These are phyloP conservation scores for Backusella liffmaniae DNA, from an alignment of 192 early-diverging fungal genomes.

Conservation along the genomic window DNA sequence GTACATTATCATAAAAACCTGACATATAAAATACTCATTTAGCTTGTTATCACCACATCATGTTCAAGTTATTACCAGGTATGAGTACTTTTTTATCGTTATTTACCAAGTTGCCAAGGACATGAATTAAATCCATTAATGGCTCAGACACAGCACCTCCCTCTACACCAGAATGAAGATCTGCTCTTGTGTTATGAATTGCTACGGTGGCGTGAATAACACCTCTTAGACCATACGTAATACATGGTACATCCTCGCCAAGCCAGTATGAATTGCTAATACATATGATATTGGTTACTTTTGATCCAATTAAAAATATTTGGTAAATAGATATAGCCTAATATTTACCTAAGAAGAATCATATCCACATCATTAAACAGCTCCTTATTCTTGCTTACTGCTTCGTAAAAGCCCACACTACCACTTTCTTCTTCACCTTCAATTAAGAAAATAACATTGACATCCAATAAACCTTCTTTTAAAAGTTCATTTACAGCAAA, in stretches of 20 bases:
- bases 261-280: slow-evolving; percentile 77
- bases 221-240: slow-evolving; percentile 79
- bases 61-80: slow-evolving; percentile 44
- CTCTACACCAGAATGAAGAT: slow-evolving; percentile 75
- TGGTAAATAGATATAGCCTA: not conserved
- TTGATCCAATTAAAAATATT: slow-evolving; percentile 27
- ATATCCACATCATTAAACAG: slow-evolving; percentile 54
- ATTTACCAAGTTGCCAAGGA: slow-evolving; percentile 55
- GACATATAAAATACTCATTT: not conserved
- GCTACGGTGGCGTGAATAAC: slow-evolving; percentile 64
- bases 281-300: not conserved
- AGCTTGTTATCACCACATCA: not conserved
- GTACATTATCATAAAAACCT: slow-evolving; percentile 67
- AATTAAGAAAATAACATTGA: slow-evolving; percentile 72
- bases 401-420: slow-evolving; percentile 64
- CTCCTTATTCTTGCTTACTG: slow-evolving; percentile 50
- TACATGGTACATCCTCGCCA: slow-evolving; percentile 70
- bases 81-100: slow-evolving; percentile 57
- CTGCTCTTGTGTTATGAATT: slow-evolving; percentile 48
- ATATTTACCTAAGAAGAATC: slow-evolving; percentile 48
- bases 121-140: slow-evolving; percentile 63
- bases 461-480: slow-evolving; percentile 51
- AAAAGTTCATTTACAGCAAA: slow-evolving; percentile 71
- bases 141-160: slow-evolving; percentile 76
- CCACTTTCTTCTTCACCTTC: slow-evolving; percentile 83